A percentile compares a stretch with the other conserved stretches of the same genome.
Conservation (phyloP, 768 basidiomycete genomes). For the Mycena leptocephala region DNA sequence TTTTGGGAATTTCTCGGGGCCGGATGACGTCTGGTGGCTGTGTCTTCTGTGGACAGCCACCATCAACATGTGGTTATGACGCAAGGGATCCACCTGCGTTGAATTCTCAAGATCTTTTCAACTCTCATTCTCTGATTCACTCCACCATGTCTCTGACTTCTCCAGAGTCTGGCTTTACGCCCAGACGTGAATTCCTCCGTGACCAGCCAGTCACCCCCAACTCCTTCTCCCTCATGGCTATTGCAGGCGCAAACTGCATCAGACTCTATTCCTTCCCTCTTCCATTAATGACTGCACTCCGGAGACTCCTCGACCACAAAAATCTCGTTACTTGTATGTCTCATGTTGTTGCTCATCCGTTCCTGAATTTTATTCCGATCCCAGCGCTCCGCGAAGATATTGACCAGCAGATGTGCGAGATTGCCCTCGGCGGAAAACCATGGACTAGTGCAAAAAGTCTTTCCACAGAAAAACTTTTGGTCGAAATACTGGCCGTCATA, state of each 20-base stretch:
- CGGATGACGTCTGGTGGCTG: neutral
- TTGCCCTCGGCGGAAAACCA: slow-evolving; percentile 78
- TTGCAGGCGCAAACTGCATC: slow-evolving; percentile 75
- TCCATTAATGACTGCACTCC: slow-evolving; percentile 67
- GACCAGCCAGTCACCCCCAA: slow-evolving; percentile 68
- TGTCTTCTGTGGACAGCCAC: neutral
- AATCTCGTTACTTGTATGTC: slow-evolving; percentile 54
- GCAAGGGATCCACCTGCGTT: neutral
- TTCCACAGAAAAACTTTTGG: slow-evolving; percentile 76
- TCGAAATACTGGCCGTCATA: slow-evolving; percentile 76
- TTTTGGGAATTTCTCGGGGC: neutral
- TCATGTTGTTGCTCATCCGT: rapidly evolving
- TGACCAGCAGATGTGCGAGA: slow-evolving; percentile 75
- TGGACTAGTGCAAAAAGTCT: slow-evolving; percentile 82
- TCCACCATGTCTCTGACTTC: slow-evolving; percentile 40
- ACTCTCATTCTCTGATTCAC: neutral
- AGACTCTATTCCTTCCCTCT: slow-evolving; percentile 81
- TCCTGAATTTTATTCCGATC: neutral
- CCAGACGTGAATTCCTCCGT: slow-evolving; percentile 82
- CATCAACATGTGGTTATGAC: neutral
- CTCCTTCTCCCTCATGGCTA: slow-evolving; percentile 79
- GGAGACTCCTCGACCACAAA: slow-evolving; percentile 69
- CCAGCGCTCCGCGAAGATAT: slow-evolving; percentile 65
- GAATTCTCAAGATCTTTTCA: neutral
- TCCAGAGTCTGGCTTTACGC: slow-evolving; percentile 70